phyloP scores from a whole-genome alignment of 176 grass and related monocot genomes.

The Urochloa ruziziensis region DNA sequence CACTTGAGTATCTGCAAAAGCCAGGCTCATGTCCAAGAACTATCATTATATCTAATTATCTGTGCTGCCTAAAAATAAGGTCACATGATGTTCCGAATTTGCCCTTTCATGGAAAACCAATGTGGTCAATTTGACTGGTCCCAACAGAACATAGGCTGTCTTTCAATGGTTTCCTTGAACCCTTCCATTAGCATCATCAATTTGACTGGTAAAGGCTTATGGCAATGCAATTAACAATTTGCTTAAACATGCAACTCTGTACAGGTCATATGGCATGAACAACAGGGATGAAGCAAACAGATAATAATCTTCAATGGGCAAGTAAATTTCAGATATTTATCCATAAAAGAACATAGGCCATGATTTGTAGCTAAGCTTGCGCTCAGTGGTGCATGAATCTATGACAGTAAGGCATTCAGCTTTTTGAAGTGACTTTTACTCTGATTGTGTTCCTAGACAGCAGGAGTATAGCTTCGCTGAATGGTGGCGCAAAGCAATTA shows the following conservation, averaged over 20 bases:
- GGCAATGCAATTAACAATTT: background rate
- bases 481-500: too few relatives aligned
- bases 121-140: background rate
- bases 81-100: background rate
- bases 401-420: background rate
- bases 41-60: background rate
- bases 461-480: too few relatives aligned
- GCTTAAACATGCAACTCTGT: background rate
- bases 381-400: background rate
- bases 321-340: background rate
- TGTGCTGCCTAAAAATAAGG: background rate
- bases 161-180: background rate
- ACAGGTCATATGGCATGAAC: background rate
- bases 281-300: background rate
- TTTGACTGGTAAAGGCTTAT: background rate
- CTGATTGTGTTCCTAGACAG: too few relatives aligned
- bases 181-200: background rate
- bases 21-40: background rate
- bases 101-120: background rate
- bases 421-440: background rate
- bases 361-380: background rate
- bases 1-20: too few relatives aligned
- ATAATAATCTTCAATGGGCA: constrained; percentile 2
- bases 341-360: background rate
- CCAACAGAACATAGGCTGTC: background rate